Base-by-base conservation (phyloP, 2,329 filamentous ascomycete species). In the Paecilomyces sp. region DNA sequence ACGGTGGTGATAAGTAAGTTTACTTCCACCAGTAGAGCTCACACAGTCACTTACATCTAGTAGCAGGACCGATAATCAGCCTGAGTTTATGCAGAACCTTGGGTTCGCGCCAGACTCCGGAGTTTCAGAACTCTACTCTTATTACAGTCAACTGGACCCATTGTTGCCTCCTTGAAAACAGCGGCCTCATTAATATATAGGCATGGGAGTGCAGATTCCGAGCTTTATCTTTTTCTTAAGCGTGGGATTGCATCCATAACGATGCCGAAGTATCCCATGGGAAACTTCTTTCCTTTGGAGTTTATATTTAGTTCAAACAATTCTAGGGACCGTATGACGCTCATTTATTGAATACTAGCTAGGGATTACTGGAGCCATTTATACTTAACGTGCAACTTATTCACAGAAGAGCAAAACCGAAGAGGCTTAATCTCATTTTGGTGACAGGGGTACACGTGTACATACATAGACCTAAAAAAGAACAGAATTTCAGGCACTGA, bases 1-100 rank as follows among this genome's bases (percentile, higher is more conserved):
- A 85, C 65, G 81, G 78, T 2, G 78, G 77, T 24, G 79, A 83
- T 65, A 77, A 76, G 76, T 77, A 63, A 63, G 70, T 63, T 28
- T 36, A 11, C 9, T 55, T 28, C 31, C 15, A 9, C 24, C 25
- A 4, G 9, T n/a, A 13, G 33, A 6, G 4, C 34, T 25, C n/a
- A 8, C 13, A 47, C 41, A 50, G 24, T 28, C 12, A 56, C 62
- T 70, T 59, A 69, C 60, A 28, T 7, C 25, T 2, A 54, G 25
- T 1, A 53, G 1, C 51, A 75, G 72, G 57, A 59, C 68, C 56
- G 72, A 75, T 36, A 72, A 71, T 50, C 68, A 69, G 59, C 70
- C 72, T 1, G 72, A 74, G 54, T 75, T 75, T 56, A 75, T 75
- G 72, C 72, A 74, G 54, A 75, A 75, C 34, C 61, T 75, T 11